Percentiles rank a stretch among this genome's conserved stretches.
Conservation (phyloP, 495 filamentous ascomycete genomes). For the Pseudotulostoma volvatum region DNA sequence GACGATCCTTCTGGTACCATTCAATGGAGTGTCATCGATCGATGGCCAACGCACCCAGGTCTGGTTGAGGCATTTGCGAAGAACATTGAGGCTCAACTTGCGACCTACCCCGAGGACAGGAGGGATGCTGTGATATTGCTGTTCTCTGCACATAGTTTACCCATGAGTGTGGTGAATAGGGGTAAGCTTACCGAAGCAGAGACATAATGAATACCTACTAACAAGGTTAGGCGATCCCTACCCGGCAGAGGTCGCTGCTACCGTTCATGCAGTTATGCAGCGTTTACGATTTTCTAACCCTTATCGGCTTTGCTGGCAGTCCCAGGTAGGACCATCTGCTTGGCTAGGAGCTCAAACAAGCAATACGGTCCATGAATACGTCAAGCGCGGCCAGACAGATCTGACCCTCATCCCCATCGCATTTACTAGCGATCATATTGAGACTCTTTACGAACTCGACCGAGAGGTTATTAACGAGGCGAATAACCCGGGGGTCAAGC, state of each 20-base stretch:
- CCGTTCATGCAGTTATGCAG: constrained; percentile 91
- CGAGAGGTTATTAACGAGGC: constrained; percentile 88
- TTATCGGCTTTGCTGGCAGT: constrained; percentile 93
- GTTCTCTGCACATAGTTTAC: constrained; percentile 89
- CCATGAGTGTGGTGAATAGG: constrained; percentile 92
- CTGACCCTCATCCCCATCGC: constrained; percentile 88
- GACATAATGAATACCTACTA: constrained; percentile 5
- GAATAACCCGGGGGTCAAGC: constrained; percentile 61
- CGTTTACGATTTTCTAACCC: constrained; percentile 71
- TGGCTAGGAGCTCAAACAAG: constrained; percentile 94
- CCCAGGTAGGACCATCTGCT: constrained; percentile 84
- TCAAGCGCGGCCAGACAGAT: constrained; percentile 81
- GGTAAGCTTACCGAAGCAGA: constrained; percentile 27
- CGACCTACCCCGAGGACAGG: constrained; percentile 65
- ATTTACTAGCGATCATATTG: constrained; percentile 97
- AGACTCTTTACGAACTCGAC: constrained; percentile 92
- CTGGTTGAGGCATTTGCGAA: constrained; percentile 80
- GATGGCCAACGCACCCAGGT: constrained; percentile 85
- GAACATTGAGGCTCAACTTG: constrained; percentile 72
- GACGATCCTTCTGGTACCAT: constrained; percentile 48
- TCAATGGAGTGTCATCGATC: constrained; percentile 93
- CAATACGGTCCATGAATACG: constrained; percentile 72
- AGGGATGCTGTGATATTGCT: constrained; percentile 67
- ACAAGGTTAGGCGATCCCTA: constrained; percentile 65
- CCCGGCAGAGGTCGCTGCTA: constrained; percentile 92